phyloP scores from a whole-genome alignment of 2,329 filamentous ascomycete genomes.

The Sclerotinia subarctica region DNA sequence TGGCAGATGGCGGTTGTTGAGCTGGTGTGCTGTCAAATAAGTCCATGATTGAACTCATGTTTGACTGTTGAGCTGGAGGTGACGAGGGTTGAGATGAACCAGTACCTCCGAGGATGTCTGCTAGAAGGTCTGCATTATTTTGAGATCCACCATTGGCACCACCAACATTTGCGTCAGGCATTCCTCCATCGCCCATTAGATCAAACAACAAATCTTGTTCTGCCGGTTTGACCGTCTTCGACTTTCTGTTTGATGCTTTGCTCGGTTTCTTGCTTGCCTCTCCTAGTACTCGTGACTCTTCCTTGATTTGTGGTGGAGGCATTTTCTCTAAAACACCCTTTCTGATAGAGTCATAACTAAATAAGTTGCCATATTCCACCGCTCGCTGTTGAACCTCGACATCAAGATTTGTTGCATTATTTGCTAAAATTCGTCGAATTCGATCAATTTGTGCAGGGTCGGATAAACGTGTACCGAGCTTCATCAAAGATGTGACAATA shows the following conservation, averaged over 20 bases:
- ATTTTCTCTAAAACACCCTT: constrained; percentile 93
- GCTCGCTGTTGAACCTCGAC: constrained; percentile 95
- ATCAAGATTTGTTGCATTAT: constrained; percentile 81
- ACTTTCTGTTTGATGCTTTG: constrained; percentile 68
- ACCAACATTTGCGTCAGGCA: constrained; percentile 64
- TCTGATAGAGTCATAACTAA: constrained; percentile 81
- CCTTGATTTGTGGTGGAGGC: constrained; percentile 94
- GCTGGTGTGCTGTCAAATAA: constrained; percentile 61
- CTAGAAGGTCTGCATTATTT: constrained; percentile 82
- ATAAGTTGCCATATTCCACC: constrained; percentile 94
- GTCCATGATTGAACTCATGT: constrained; percentile 80
- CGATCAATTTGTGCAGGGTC: constrained; percentile 85
- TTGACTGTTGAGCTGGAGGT: constrained; percentile 53
- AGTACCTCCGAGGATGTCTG: constrained; percentile 84
- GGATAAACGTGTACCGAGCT: constrained; percentile 82
- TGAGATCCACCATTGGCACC: constrained; percentile 59
- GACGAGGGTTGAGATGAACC: constrained; percentile 48
- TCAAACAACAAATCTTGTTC: constrained; percentile 91
- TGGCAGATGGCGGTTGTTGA: constrained; percentile 45
- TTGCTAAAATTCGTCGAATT: constrained; percentile 72
- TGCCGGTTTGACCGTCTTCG: constrained; percentile 74
- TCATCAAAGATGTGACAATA: constrained; percentile 91
- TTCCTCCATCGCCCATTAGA: constrained; percentile 78
- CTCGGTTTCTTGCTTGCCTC: constrained; percentile 69
- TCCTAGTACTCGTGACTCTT: constrained; percentile 87